Conservation (phyloP, 177 flowering plant species). For the Telopea speciosissima region DNA sequence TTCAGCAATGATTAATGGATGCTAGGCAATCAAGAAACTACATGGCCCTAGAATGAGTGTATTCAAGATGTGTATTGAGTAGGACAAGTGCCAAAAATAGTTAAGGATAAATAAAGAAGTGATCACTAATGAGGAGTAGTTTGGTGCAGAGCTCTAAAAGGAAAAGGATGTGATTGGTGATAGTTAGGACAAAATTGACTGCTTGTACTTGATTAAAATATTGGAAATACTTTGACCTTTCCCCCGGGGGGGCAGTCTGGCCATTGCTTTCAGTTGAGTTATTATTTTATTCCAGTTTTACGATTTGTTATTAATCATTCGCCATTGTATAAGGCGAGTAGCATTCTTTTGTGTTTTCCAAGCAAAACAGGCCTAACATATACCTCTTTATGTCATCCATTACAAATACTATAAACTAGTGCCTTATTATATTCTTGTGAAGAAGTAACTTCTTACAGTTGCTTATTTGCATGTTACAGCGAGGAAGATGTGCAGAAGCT, state of each 20-base stretch:
- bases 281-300: too few species aligned
- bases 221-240: too few species aligned
- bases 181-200: too few species aligned
- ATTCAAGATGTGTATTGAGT: background rate
- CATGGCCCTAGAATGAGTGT: background rate
- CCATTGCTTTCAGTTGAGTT: too few species aligned
- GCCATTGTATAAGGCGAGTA: background rate
- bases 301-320: background rate
- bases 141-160: background rate
- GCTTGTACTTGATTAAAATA: too few species aligned
- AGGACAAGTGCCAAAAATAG: background rate
- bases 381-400: background rate
- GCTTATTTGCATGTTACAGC: slow-evolving; percentile 29
- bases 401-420: background rate
- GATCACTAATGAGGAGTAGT: background rate
- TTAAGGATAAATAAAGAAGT: too few species aligned
- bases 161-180: too few species aligned
- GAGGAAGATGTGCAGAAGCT: slow-evolving; percentile 78
- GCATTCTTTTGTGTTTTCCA: background rate
- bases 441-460: background rate
- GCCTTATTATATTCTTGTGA: background rate
- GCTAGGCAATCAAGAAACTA: background rate
- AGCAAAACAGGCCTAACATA: background rate
- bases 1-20: background rate
- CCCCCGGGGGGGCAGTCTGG: too few species aligned